Evolutionary conservation across 768 basidiomycete genomes (phyloP).

Genomic region (Tylopilus sp.): DNA sequence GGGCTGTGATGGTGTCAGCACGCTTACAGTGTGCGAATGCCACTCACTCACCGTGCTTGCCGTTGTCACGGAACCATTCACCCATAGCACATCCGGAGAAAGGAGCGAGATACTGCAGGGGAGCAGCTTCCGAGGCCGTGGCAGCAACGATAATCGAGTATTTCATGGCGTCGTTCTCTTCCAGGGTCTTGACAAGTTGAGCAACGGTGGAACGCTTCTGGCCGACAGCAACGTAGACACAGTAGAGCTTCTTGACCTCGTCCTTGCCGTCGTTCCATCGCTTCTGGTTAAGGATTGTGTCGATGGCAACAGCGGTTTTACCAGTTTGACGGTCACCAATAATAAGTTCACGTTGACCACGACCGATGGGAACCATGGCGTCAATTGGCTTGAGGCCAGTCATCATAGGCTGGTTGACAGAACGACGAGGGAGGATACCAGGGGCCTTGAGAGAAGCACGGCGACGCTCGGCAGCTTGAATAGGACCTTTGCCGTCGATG

Average conservation of each 20-base stretch:
- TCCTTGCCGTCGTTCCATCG: conserved; percentile 98
- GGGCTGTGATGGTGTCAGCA: conserved; percentile 45
- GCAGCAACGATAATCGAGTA: conserved; percentile 99
- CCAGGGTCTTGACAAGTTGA: conserved; percentile 98
- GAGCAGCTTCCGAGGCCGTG: conserved; percentile 98
- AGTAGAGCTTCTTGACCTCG: conserved; percentile 98
- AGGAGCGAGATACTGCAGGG: conserved; percentile 98
- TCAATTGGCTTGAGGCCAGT: conserved; percentile 99
- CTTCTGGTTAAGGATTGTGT: conserved; percentile 99
- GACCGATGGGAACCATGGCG: conserved; percentile 99
- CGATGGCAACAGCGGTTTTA: conserved; percentile 98
- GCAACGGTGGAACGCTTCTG: conserved; percentile 99
- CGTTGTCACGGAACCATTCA: conserved; percentile 99
- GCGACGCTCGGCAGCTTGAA: conserved; percentile 88
- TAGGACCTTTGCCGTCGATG: conserved; percentile 99
- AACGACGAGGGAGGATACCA: conserved; percentile 98
- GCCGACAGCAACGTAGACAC: conserved; percentile 98
- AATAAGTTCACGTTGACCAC: conserved; percentile 99
- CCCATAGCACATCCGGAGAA: conserved; percentile 99
- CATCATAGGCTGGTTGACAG: conserved; percentile 99
- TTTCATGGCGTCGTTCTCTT: conserved; percentile 99
- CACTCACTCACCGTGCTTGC: conserved; percentile 83
- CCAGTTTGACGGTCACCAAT: conserved; percentile 99
- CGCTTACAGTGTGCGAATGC: neutral
- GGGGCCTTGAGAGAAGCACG: conserved; percentile 99